These are phyloP conservation scores for Ogataea zsoltii DNA, from an alignment of 805 yeast genomes.

Conservation along the genomic window DNA sequence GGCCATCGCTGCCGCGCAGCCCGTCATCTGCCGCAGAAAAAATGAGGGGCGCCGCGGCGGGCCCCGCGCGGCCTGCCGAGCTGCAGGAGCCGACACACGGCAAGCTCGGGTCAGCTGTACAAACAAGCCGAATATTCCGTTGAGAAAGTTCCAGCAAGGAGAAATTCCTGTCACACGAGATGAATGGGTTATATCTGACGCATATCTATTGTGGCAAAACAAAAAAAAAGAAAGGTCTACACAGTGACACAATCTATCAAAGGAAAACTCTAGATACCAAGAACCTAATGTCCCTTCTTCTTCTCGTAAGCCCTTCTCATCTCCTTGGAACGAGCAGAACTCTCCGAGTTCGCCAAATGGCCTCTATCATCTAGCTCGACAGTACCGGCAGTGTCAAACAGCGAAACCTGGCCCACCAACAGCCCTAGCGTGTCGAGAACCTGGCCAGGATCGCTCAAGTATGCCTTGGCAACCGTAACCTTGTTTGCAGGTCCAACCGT, in stretches of 20 bases:
- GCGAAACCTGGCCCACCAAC: constrained; percentile 73
- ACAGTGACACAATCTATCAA: not conserved
- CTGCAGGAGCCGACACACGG: too few species aligned
- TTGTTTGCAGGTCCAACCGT: constrained; percentile 93
- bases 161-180: too few species aligned
- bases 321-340: constrained; percentile 42
- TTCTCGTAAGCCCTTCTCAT: constrained; percentile 37
- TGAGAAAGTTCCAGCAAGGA: too few species aligned
- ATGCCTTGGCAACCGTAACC: constrained; percentile 81
- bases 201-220: too few species aligned
- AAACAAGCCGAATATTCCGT: too few species aligned
- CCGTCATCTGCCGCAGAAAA: too few species aligned
- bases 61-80: too few species aligned
- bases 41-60: too few species aligned
- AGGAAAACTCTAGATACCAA: not conserved
- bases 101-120: too few species aligned
- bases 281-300: constrained; percentile 9
- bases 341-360: constrained; percentile 52
- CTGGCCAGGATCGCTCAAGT: constrained; percentile 78
- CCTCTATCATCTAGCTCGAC: constrained; percentile 79
- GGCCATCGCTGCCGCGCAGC: too few species aligned
- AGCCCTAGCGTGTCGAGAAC: constrained; percentile 83
- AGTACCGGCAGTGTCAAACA: constrained; percentile 77
- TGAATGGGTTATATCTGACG: too few species aligned
- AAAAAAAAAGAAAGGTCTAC: too few species aligned